Evolutionary conservation across 2,329 filamentous ascomycete species (phyloP).

Genomic region (Hymenoscyphus infarciens): DNA sequence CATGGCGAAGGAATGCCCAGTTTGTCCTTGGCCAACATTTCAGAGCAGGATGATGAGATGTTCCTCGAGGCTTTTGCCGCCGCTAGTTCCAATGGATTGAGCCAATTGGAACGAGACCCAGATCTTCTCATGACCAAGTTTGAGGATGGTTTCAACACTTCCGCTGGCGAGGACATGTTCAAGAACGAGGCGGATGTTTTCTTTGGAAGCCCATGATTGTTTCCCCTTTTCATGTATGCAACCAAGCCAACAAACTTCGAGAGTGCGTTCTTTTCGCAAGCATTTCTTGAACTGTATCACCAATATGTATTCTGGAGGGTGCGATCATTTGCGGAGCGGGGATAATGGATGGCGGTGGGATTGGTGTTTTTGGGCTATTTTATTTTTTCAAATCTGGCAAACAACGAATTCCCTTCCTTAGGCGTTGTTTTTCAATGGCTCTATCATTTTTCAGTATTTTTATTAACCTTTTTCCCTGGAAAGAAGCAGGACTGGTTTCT

Average conservation of each 20-base stretch:
- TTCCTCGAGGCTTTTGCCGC: conserved; percentile 35
- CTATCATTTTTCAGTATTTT: not conserved
- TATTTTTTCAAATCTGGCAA: not conserved
- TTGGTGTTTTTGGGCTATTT: not conserved
- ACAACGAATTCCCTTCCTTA: conserved; percentile 17
- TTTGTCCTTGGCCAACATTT: conserved; percentile 16
- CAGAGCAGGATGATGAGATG: conserved; percentile 35
- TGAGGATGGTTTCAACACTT: conserved; percentile 28
- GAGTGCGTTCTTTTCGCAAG: not conserved
- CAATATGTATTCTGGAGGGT: conserved; percentile 13
- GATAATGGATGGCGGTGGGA: not conserved
- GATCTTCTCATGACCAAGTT: conserved; percentile 34
- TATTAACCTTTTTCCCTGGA: not conserved
- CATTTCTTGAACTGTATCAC: conserved; percentile 11
- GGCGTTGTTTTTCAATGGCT: conserved; percentile 16
- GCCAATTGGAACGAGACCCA: conserved; percentile 31
- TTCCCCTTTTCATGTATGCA: not conserved
- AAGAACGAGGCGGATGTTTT: conserved; percentile 32
- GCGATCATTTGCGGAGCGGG: conserved; percentile 1
- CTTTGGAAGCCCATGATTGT: conserved; percentile 34
- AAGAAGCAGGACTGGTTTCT: not conserved
- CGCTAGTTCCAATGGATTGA: conserved; percentile 24
- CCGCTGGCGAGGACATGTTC: conserved; percentile 27
- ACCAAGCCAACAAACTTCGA: conserved; percentile 6
- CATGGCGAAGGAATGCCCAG: conserved; percentile 35